Percentiles rank a stretch among this genome's conserved stretches.
phyloP scores from a whole-genome alignment of 2,329 filamentous ascomycete species.

The Talaromyces funiculosus region DNA sequence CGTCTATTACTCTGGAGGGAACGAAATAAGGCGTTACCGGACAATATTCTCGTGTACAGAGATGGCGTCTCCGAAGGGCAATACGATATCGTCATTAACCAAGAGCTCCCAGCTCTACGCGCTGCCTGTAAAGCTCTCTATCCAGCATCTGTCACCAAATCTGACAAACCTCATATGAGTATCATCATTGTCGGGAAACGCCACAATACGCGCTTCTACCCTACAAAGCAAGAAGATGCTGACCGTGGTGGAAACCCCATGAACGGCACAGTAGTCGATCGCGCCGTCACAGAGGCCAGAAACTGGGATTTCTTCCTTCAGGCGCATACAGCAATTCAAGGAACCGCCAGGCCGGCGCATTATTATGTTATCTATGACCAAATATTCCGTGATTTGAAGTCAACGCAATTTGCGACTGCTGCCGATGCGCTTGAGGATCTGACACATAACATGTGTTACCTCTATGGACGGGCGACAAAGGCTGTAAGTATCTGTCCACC shows the following conservation, averaged over 20 bases:
- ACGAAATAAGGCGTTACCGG: conserved; percentile 55
- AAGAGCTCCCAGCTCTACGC: conserved; percentile 55
- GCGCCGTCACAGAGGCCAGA: conserved; percentile 67
- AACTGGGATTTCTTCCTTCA: conserved; percentile 84
- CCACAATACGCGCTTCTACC: conserved; percentile 83
- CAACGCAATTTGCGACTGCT: conserved; percentile 31
- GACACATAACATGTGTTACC: conserved; percentile 74
- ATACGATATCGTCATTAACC: conserved; percentile 62
- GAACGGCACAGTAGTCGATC: conserved; percentile 78
- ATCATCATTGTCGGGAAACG: conserved; percentile 81
- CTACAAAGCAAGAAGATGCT: conserved; percentile 49
- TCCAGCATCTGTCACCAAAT: conserved; percentile 43
- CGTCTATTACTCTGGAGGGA: conserved; percentile 62
- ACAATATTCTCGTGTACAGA: conserved; percentile 76
- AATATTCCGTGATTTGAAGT: conserved; percentile 47
- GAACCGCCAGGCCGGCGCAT: conserved; percentile 76
- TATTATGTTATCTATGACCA: conserved; percentile 72
- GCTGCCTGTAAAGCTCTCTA: conserved; percentile 60
- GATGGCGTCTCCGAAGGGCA: conserved; percentile 88
- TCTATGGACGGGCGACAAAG: conserved; percentile 78
- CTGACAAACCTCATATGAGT: conserved; percentile 55
- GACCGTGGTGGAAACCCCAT: conserved; percentile 60
- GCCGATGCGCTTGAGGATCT: conserved; percentile 65
- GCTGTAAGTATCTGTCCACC: conserved; percentile 81
- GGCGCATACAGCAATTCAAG: conserved; percentile 72